Conservation (phyloP, 2,329 filamentous ascomycete species). For the Ophiocordyceps camponoti-saundersi region DNA sequence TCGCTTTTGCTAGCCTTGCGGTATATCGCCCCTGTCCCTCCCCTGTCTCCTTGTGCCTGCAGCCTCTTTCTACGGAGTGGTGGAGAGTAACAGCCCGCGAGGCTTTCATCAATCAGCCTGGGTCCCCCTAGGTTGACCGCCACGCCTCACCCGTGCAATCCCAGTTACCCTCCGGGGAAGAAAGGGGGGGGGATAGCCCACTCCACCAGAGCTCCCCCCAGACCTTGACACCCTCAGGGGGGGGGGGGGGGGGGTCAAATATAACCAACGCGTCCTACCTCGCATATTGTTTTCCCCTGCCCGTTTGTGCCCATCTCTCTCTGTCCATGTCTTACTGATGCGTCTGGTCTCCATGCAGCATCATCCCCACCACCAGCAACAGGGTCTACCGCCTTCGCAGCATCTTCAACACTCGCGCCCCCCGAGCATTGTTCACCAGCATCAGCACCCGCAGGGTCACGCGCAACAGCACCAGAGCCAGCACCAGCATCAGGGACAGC, state of each 20-base stretch:
- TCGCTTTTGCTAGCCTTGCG: not conserved
- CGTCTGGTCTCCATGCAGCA: constrained; percentile 51
- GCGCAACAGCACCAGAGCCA: constrained; percentile 34
- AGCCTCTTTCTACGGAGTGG: constrained; percentile 3
- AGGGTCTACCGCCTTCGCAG: constrained; percentile 51
- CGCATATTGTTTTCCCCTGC: constrained; percentile 18
- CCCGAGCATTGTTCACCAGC: constrained; percentile 46
- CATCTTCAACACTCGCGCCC: constrained; percentile 56
- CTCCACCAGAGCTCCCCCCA: constrained; percentile 21
- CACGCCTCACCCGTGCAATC: constrained; percentile 31
- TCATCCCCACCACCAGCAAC: constrained; percentile 56
- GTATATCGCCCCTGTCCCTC: constrained; percentile 1
- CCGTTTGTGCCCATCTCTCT: constrained; percentile 17
- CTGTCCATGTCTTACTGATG: constrained; percentile 33
- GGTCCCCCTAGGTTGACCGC: constrained; percentile 22
- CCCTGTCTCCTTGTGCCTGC: not conserved
- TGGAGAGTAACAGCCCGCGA: constrained; percentile 14
- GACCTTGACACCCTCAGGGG: constrained; percentile 28
- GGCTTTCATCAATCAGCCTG: constrained; percentile 19
- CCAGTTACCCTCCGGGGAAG: constrained; percentile 23
- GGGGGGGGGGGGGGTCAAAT: constrained; percentile 21
- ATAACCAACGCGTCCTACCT: constrained; percentile 32
- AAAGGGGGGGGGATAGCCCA: constrained; percentile 16
- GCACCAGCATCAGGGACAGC: not conserved
- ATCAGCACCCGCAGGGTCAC: constrained; percentile 30